A percentile compares a stretch with the other conserved stretches of the same genome.
Evolutionary conservation across 768 basidiomycete genomes (phyloP).

Genomic region (Asterophora lycoperdoides): DNA sequence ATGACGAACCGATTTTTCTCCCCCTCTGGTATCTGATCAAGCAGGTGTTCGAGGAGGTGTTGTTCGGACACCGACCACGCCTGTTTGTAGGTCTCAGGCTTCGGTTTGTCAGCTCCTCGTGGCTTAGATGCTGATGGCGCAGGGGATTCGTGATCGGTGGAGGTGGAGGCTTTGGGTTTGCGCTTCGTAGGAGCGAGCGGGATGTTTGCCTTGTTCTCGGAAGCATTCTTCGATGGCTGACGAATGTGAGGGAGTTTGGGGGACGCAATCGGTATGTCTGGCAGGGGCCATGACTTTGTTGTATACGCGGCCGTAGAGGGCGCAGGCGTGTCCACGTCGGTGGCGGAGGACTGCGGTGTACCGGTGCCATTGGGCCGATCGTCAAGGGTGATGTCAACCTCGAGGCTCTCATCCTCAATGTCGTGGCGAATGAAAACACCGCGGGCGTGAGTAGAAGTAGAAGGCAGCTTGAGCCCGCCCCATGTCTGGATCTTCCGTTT

Average conservation of each 20-base stretch:
- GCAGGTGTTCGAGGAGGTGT: slow-evolving; percentile 65
- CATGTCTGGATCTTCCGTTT: slow-evolving; percentile 39
- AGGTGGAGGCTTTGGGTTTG: background rate
- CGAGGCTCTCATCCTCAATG: slow-evolving; percentile 54
- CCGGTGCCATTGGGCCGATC: slow-evolving; percentile 20
- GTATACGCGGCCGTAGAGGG: background rate
- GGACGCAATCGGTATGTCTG: background rate
- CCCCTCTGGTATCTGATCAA: slow-evolving; percentile 74
- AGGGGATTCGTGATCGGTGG: background rate
- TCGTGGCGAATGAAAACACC: slow-evolving; percentile 54
- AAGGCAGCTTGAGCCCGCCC: slow-evolving; percentile 29
- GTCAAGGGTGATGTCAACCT: slow-evolving; percentile 51
- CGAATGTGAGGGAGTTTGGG: slow-evolving; percentile 1
- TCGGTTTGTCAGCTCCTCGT: slow-evolving; percentile 32
- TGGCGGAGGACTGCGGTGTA: background rate
- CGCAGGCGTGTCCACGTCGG: slow-evolving; percentile 3
- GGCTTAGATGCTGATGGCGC: slow-evolving; percentile 5
- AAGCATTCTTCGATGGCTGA: slow-evolving; percentile 3
- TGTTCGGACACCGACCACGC: slow-evolving; percentile 77
- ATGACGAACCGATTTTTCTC: slow-evolving; percentile 63
- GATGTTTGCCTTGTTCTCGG: background rate
- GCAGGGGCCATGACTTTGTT: background rate
- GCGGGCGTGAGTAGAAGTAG: slow-evolving; percentile 14
- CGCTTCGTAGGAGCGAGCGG: background rate
- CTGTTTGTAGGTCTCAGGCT: slow-evolving; percentile 78